Base-by-base conservation (phyloP, 1,139 yeast species). In the Candida anutae region DNA sequence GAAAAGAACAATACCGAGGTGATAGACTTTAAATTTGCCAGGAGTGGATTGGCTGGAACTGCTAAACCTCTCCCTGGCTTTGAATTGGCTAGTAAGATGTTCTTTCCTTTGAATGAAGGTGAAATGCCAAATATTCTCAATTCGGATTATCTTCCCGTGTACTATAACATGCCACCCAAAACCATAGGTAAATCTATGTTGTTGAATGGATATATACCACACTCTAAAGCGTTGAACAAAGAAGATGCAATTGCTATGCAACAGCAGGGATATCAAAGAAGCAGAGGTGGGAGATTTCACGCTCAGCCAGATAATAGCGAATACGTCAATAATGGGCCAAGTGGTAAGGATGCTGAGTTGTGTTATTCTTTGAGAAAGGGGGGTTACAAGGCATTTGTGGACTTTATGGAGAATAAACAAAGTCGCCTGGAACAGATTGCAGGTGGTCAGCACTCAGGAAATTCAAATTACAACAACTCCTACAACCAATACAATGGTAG, bases 141-240 rank as follows among this genome's bases (percentile, higher is more conserved):
- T 16, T 58, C 60, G 28, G 59, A 70, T 13, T 76, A 74, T 36
- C 50, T 85, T 32, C 72, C 70, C 30, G 60, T 77, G 3, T 60
- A 62, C 28, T 90, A 80, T 46, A 51, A 62, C 25, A 71, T 82
- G 70, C 73, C 74, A 4, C 51, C 60, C 12, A 66, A 69, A 31
- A 49, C 50, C 5, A 55, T 43, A 4, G 81, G 83, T 30, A 90
- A 90, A 49, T 80, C 94, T 3, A 82, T 90, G 83, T 60, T 90
- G 15, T 55, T 90, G 36, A 82, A 78, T 30, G 97, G 97, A 0
- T 83, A 66, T 42, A 74, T 77, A 34, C 69, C 85, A 2, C 77
- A 77, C 34, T 56, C 58, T 13, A 65, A 68, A 9, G 78, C 78
- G 3, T 61, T 88, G 27, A 74, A 75, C 3, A 74, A 69, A 25